phyloP scores from a whole-genome alignment of 768 basidiomycete genomes.

The Tremella mesenterica region DNA sequence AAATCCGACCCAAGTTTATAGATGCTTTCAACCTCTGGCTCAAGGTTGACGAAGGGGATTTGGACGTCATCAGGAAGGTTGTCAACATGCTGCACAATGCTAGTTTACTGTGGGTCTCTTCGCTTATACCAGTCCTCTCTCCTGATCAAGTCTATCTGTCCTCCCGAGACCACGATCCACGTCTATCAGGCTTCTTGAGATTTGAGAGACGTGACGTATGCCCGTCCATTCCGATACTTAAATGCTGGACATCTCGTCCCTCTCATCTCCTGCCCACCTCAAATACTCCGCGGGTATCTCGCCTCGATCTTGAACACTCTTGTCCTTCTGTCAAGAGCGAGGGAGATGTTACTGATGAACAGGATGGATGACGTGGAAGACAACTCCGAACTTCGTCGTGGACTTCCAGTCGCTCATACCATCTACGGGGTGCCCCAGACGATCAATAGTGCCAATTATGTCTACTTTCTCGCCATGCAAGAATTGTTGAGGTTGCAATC shows the following conservation, averaged over 20 bases:
- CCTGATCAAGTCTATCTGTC: not conserved
- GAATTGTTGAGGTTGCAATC: conserved; percentile 61
- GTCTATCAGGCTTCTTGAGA: too few relatives aligned
- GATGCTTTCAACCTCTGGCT: conserved; percentile 93
- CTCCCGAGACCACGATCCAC: too few relatives aligned
- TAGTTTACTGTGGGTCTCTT: conserved; percentile 65
- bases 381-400: conserved; percentile 74
- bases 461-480: conserved; percentile 86
- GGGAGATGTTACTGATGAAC: not conserved
- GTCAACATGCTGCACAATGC: conserved; percentile 93
- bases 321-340: too few relatives aligned
- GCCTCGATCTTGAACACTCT: too few relatives aligned
- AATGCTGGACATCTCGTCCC: too few relatives aligned
- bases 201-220: too few relatives aligned
- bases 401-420: conserved; percentile 87
- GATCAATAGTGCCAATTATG: conserved; percentile 94
- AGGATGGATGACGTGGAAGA: conserved; percentile 95
- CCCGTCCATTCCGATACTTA: too few relatives aligned
- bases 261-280: too few relatives aligned
- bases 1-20: conserved; percentile 76
- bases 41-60: conserved; percentile 62
- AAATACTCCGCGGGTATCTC: too few relatives aligned
- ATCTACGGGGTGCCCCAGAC: conserved; percentile 96
- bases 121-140: not conserved
- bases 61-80: conserved; percentile 65